Base-by-base conservation (phyloP, 129 eudicot genomes). In the Mikania micrantha region DNA sequence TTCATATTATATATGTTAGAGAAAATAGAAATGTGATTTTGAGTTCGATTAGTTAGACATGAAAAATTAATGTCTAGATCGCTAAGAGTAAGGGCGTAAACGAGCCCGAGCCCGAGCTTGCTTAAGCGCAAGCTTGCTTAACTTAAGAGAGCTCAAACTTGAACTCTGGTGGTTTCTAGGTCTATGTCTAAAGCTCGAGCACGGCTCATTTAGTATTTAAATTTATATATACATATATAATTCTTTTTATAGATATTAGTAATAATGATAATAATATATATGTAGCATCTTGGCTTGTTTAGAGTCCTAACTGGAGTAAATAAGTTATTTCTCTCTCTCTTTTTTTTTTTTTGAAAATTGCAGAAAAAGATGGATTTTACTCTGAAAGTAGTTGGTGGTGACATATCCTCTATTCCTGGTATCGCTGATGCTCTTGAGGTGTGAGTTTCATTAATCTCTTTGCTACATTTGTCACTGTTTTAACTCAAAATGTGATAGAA, bases 361-460 rank as follows among this genome's bases (percentile, higher is more conserved):
- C 83, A 92, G 98, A 92, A 84, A 81, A 88, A 92, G 82, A 80
- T 92, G 85, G 92, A 92, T 78, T 84, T 88, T 66, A 88, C 91
- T 27, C 84, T 92, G 57, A 92, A 88, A 82, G 95, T 92, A 11
- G 44, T 92, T 65, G 98, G 98, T 40, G 96, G 98, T 21, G 87
- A 92, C 80, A 84, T 83, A 69, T 81, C 96, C 40, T 78, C 96
- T 42, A 88, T 92, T 70, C 98, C 96, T 41, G 98, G 98, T 58
- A 80, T 92, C 77, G 76, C 83, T 73, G 96, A 86, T 77, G 95
- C 98, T 47, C 84, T 92, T 64, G 98, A 92, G 91, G 98, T 88
- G 48, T 72, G 88, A 38, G 60, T 41, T 66, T 61, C 60, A 35
- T 27, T 64, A 1, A 59, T 35, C 50, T 47, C 58, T 12, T 56